phyloP scores from a whole-genome alignment of 2,329 filamentous ascomycete genomes.

The Endothia cerciana region DNA sequence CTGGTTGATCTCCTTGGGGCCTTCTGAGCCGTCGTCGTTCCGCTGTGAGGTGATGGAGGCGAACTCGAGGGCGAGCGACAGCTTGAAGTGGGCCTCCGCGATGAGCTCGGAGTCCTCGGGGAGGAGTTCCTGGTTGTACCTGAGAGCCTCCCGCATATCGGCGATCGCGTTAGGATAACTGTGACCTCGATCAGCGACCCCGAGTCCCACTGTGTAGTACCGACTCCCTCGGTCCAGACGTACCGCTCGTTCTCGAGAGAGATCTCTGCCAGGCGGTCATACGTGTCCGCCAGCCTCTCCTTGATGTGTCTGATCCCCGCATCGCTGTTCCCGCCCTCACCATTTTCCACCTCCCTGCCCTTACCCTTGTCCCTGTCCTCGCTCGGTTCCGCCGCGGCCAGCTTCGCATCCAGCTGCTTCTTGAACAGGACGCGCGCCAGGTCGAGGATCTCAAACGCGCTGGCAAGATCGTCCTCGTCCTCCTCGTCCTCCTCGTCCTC shows the following conservation, averaged over 20 bases:
- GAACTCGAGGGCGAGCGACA: slow-evolving; percentile 93
- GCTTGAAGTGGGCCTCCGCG: slow-evolving; percentile 94
- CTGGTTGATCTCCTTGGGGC: slow-evolving; percentile 64
- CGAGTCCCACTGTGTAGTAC: not conserved
- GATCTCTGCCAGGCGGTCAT: slow-evolving; percentile 93
- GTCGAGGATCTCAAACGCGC: slow-evolving; percentile 84
- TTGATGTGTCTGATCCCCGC: slow-evolving; percentile 65
- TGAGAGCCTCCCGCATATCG: slow-evolving; percentile 78
- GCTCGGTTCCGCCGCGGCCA: slow-evolving; percentile 40
- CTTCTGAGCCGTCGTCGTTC: slow-evolving; percentile 47
- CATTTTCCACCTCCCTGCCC: slow-evolving; percentile 47
- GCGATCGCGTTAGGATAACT: slow-evolving; percentile 84
- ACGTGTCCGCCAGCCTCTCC: slow-evolving; percentile 87
- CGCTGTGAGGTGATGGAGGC: slow-evolving; percentile 73
- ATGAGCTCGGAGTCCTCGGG: slow-evolving; percentile 81
- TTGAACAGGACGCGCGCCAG: slow-evolving; percentile 70
- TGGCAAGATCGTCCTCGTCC: slow-evolving; percentile 73
- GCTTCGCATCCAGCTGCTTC: slow-evolving; percentile 53
- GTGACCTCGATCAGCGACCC: slow-evolving; percentile 8
- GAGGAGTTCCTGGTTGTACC: slow-evolving; percentile 78
- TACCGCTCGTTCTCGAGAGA: slow-evolving; percentile 92
- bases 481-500: slow-evolving; percentile 56
- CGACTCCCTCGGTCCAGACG: slow-evolving; percentile 26
- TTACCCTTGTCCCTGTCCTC: slow-evolving; percentile 43
- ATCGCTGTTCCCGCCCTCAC: slow-evolving; percentile 37